Evolutionary conservation across 495 filamentous ascomycete genomes (phyloP).

Genomic region (Pyrenula aspistea): DNA sequence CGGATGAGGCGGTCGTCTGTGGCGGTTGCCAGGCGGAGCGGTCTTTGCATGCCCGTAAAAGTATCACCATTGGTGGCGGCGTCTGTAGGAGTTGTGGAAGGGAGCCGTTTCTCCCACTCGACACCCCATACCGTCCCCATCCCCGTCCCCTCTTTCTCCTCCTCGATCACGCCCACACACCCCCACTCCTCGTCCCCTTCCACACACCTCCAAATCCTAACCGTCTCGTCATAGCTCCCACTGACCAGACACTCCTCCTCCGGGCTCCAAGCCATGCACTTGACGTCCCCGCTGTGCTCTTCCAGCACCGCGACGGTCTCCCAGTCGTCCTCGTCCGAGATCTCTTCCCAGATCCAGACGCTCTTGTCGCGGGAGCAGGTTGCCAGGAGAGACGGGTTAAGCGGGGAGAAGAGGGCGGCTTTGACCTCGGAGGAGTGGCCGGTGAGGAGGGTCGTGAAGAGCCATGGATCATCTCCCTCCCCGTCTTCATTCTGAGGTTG

Average conservation of each 20-base stretch:
- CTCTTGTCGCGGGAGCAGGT: slow-evolving; percentile 87
- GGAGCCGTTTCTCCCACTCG: slow-evolving; percentile 54
- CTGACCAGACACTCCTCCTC: slow-evolving; percentile 70
- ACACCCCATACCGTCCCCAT: slow-evolving; percentile 73
- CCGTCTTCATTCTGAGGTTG: slow-evolving; percentile 34
- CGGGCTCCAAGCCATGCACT: slow-evolving; percentile 84
- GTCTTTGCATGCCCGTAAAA: slow-evolving; percentile 8
- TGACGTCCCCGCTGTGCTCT: slow-evolving; percentile 92
- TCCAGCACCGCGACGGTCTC: slow-evolving; percentile 90
- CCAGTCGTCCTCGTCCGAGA: slow-evolving; percentile 71
- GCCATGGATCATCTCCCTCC: slow-evolving; percentile 72
- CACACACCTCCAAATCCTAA: slow-evolving; percentile 82
- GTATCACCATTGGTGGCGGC: slow-evolving; percentile 10
- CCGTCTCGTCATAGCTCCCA: slow-evolving; percentile 83
- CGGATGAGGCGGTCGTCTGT: slow-evolving; percentile 69
- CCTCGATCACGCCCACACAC: slow-evolving; percentile 58
- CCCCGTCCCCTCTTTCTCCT: slow-evolving; percentile 9
- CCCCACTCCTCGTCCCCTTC: slow-evolving; percentile 91
- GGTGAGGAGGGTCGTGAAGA: slow-evolving; percentile 74
- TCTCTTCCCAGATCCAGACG: slow-evolving; percentile 98
- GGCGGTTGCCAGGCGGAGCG: slow-evolving; percentile 49
- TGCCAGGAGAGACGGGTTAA: slow-evolving; percentile 65
- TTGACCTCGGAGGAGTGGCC: slow-evolving; percentile 95
- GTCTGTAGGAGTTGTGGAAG: slow-evolving; percentile 2
- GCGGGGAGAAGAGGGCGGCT: slow-evolving; percentile 62